phyloP scores from a whole-genome alignment of 1,284 basidiomycete species.

The Tilletiaria anomala region DNA sequence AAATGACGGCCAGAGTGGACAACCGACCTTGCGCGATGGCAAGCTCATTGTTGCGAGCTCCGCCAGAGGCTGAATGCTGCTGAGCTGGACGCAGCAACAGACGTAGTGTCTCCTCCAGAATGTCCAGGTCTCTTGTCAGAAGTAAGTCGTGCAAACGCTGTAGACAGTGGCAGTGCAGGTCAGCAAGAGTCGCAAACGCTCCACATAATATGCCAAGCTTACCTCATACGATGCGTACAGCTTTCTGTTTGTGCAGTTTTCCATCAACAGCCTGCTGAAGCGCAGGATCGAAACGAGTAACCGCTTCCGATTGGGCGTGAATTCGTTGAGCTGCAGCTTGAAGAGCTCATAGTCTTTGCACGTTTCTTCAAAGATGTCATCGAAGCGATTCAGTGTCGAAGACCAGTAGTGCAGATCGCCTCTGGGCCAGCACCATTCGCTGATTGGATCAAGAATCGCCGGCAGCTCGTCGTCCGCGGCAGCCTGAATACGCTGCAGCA shows the following conservation, averaged over 20 bases:
- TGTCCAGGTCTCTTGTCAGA: conserved; percentile 73
- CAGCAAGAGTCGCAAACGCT: not conserved
- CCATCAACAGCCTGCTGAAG: conserved; percentile 76
- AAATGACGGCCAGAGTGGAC: conserved; percentile 27
- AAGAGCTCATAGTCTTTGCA: conserved; percentile 57
- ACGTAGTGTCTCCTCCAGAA: conserved; percentile 68
- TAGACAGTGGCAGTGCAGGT: conserved; percentile 1
- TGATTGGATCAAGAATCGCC: conserved; percentile 18
- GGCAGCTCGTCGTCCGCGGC: conserved; percentile 31
- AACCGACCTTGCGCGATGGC: conserved; percentile 24
- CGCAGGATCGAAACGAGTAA: conserved; percentile 66
- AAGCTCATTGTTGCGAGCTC: conserved; percentile 17
- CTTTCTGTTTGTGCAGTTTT: conserved; percentile 96
- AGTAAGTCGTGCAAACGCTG: conserved; percentile 80
- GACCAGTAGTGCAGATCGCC: conserved; percentile 96
- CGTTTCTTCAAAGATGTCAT: conserved; percentile 65
- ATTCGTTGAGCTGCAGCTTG: conserved; percentile 52
- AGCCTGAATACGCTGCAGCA: conserved; percentile 21
- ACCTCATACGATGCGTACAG: conserved; percentile 94
- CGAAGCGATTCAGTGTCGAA: conserved; percentile 86
- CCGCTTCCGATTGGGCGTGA: conserved; percentile 62
- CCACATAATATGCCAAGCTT: conserved; percentile 4
- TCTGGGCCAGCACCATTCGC: conserved; percentile 77
- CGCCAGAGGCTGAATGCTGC: conserved; percentile 50
- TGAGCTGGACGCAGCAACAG: conserved; percentile 81